Evolutionary conservation across 1,284 basidiomycete species (phyloP).

Genomic region (Anthracocystis walkeri): DNA sequence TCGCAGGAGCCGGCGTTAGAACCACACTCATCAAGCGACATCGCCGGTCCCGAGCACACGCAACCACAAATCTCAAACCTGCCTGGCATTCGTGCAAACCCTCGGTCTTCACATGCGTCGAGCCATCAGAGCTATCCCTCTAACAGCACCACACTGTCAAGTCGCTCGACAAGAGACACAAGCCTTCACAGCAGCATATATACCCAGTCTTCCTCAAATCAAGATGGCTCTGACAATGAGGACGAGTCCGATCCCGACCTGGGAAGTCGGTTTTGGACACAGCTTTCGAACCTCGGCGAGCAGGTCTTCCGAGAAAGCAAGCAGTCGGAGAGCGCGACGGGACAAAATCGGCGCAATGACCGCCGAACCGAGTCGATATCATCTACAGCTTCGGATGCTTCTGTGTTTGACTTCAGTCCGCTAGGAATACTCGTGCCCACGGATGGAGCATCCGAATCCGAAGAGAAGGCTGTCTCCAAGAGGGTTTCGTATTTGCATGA

Average conservation of each 20-base stretch:
- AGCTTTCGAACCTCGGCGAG: slow-evolving; percentile 20
- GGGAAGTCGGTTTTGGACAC: slow-evolving; percentile 26
- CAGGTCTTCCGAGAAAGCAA: slow-evolving; percentile 20
- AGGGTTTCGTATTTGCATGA: background rate
- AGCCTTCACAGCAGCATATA: slow-evolving; percentile 23
- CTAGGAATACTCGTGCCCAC: slow-evolving; percentile 30
- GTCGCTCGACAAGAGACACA: slow-evolving; percentile 12
- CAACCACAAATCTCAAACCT: background rate
- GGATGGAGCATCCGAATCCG: background rate
- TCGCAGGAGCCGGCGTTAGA: background rate
- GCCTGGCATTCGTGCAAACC: background rate
- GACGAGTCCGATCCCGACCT: slow-evolving; percentile 14
- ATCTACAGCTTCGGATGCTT: slow-evolving; percentile 21
- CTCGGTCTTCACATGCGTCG: slow-evolving; percentile 10
- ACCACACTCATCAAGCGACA: background rate
- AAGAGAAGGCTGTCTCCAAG: background rate
- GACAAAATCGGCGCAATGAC: background rate
- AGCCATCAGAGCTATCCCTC: slow-evolving; percentile 27
- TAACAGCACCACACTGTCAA: slow-evolving; percentile 11
- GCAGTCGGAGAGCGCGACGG: background rate
- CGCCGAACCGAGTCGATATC: slow-evolving; percentile 12
- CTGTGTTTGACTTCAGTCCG: slow-evolving; percentile 30
- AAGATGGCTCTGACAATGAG: background rate
- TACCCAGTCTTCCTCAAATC: background rate
- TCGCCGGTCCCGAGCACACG: background rate